phyloP scores from a whole-genome alignment of 306 rosid genomes.

The Morella rubra region DNA sequence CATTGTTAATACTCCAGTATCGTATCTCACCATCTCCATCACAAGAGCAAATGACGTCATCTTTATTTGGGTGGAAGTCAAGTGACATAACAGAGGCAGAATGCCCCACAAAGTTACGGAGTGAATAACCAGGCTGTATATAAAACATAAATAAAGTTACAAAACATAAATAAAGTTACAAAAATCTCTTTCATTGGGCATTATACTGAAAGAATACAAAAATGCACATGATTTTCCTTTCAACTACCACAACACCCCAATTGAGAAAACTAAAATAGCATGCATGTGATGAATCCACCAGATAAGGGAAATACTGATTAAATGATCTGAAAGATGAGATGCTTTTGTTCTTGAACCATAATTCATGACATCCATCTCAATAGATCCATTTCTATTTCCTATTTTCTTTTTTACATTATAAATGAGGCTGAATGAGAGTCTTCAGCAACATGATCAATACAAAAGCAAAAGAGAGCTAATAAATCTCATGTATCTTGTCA shows the following conservation, averaged over 20 bases:
- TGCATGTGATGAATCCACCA: not conserved
- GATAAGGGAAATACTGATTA: not conserved
- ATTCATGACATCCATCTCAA: not conserved
- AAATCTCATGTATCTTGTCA: not conserved
- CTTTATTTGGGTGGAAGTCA: slow-evolving; percentile 94
- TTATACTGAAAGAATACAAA: not conserved
- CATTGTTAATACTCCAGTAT: slow-evolving; percentile 90
- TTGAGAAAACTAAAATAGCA: slow-evolving; percentile 15
- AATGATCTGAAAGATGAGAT: not conserved
- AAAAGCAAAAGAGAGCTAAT: not conserved
- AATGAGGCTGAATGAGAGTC: not conserved
- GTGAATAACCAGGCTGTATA: slow-evolving; percentile 85
- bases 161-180: not conserved
- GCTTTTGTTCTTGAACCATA: not conserved
- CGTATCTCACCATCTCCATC: slow-evolving; percentile 94
- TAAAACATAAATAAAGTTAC: not conserved
- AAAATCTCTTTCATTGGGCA: not conserved
- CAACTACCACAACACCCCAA: slow-evolving; percentile 20
- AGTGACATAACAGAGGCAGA: slow-evolving; percentile 75
- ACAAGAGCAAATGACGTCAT: slow-evolving; percentile 90
- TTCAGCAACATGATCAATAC: not conserved
- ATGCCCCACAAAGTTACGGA: slow-evolving; percentile 88
- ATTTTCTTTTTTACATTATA: too few relatives aligned
- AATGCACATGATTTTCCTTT: not conserved
- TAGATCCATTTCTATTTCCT: not conserved